Conservation (phyloP, 257 asterid species). For the Plantago ovata region DNA sequence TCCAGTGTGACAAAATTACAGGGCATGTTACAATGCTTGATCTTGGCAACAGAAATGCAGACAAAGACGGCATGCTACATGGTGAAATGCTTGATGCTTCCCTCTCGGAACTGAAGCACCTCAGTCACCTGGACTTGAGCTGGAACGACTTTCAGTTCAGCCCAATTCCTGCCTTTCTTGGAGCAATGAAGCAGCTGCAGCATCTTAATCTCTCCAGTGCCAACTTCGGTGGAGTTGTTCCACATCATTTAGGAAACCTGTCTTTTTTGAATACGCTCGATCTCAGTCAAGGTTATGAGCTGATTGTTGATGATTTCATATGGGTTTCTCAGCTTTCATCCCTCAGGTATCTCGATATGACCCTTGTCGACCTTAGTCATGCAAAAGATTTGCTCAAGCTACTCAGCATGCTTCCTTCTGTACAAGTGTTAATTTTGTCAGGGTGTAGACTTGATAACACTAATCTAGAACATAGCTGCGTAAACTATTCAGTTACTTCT, state of each 20-base stretch:
- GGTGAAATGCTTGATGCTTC: background rate
- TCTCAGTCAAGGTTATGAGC: background rate
- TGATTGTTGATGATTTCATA: slow-evolving; percentile 2
- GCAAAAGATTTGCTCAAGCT: too few relatives aligned
- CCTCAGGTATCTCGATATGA: background rate
- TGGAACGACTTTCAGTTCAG: slow-evolving; percentile 2
- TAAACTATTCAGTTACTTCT: background rate
- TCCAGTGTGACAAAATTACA: background rate
- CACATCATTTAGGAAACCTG: background rate
- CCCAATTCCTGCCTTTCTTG: slow-evolving; percentile 1
- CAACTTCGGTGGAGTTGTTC: background rate
- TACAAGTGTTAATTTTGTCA: background rate
- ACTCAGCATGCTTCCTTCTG: background rate
- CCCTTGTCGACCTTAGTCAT: background rate
- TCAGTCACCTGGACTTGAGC: slow-evolving; percentile 9
- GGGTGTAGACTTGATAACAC: background rate
- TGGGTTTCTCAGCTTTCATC: slow-evolving; percentile 1
- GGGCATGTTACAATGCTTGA: background rate
- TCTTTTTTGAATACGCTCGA: background rate
- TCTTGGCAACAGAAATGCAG: background rate
- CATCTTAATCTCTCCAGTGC: background rate
- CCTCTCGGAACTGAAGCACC: background rate
- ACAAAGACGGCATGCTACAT: background rate
- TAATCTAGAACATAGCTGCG: background rate
- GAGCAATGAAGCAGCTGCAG: slow-evolving; percentile 5